Percentiles rank a stretch among this genome's conserved stretches.
These are phyloP conservation scores for Elymus sibiricus DNA, from an alignment of 176 grass and related monocot species.

Conservation along the genomic window DNA sequence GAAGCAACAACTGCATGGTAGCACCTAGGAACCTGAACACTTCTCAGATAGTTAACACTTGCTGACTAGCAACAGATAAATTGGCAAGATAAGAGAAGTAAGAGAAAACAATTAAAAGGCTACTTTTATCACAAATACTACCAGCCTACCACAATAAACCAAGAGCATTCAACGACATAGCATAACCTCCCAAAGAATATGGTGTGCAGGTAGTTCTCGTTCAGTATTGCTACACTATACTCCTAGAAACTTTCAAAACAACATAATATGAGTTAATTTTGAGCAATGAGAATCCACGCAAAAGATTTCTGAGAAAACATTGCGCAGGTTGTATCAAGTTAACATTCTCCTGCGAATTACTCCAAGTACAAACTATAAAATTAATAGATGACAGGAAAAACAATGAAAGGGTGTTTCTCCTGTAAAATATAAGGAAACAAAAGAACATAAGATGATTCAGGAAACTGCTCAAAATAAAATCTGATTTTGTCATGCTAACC, in stretches of 20 bases:
- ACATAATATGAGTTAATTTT: background rate
- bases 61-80: background rate
- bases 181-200: background rate
- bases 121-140: background rate
- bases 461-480: background rate
- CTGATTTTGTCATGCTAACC: background rate
- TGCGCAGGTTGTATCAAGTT: background rate
- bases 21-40: background rate
- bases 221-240: background rate
- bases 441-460: background rate
- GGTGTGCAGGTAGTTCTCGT: background rate
- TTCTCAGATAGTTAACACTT: background rate
- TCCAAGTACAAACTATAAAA: background rate
- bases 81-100: background rate
- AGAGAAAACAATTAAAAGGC: background rate
- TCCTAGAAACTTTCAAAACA: background rate
- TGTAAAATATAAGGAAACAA: background rate
- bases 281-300: background rate
- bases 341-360: background rate
- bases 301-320: background rate
- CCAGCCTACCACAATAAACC: background rate
- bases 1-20: background rate
- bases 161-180: background rate
- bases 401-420: background rate
- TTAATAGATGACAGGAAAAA: background rate